phyloP scores from a whole-genome alignment of 176 grass and related monocot genomes.

The Cenchrus fungigraminus region DNA sequence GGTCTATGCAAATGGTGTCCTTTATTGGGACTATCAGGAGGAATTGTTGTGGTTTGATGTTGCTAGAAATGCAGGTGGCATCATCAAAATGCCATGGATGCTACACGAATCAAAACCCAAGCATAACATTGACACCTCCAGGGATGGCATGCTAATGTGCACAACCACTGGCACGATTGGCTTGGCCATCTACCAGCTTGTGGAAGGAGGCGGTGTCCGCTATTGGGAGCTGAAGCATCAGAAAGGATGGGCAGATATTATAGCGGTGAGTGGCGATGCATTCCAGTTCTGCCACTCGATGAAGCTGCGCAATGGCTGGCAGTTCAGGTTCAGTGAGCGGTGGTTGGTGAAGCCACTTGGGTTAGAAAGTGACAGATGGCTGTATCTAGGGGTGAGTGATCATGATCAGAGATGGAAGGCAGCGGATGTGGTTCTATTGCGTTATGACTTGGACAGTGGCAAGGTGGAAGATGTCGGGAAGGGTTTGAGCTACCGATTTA shows the following conservation, averaged over 20 bases:
- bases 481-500: neutral
- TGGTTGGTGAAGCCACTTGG: neutral
- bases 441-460: neutral
- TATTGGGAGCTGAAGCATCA: slow-evolving; percentile 6
- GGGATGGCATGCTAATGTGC: neutral
- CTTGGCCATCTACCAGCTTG: neutral
- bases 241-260: neutral
- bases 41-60: slow-evolving; percentile 19
- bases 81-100: neutral
- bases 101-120: neutral
- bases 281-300: slow-evolving; percentile 17
- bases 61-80: neutral
- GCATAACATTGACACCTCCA: neutral
- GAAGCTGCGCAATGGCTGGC: slow-evolving; percentile 11
- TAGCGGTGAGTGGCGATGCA: neutral
- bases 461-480: neutral
- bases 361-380: neutral
- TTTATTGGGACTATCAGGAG: neutral
- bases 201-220: neutral
- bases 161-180: neutral
- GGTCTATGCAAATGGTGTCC: neutral
- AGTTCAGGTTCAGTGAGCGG: neutral
- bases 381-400: slow-evolving; percentile 2
- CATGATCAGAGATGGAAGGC: neutral
- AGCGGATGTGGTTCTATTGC: neutral